Conservation (phyloP, 129 eudicot genomes). For the Tagetes erecta region DNA sequence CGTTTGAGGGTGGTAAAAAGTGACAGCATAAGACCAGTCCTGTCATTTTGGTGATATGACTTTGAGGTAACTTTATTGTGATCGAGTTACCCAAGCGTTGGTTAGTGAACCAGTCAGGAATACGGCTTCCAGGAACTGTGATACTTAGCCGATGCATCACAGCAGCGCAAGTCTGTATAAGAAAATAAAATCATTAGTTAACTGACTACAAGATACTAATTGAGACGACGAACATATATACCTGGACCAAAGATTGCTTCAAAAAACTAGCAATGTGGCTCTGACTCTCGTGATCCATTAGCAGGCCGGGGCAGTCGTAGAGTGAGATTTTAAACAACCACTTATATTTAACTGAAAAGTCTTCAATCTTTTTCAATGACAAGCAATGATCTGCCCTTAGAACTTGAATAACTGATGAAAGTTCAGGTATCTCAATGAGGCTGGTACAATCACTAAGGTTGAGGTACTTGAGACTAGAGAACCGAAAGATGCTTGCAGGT, state of each 20-base stretch:
- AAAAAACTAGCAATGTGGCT: not conserved
- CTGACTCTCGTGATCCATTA: constrained; percentile 1
- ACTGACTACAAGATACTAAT: not conserved
- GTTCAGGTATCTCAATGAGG: constrained; percentile 9
- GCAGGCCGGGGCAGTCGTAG: not conserved
- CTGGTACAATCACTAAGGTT: not conserved
- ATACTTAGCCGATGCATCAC: constrained; percentile 20
- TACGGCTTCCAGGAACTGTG: constrained; percentile 4
- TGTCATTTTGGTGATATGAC: constrained; percentile 1
- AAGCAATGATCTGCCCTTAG: constrained; percentile 16
- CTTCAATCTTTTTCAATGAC: constrained; percentile 19
- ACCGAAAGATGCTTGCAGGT: not conserved
- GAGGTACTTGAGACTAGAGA: constrained; percentile 15
- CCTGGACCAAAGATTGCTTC: constrained; percentile 20
- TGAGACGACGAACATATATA: not conserved
- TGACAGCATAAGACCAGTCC: constrained; percentile 20
- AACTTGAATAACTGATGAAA: constrained; percentile 23
- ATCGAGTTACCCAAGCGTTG: constrained; percentile 11
- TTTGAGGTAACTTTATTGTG: constrained; percentile 13
- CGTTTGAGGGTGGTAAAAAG: not conserved
- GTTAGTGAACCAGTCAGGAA: constrained; percentile 14
- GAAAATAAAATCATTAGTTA: not conserved
- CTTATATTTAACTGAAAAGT: constrained; percentile 6
- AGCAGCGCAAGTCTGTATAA: constrained; percentile 16
- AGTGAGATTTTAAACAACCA: constrained; percentile 23